Evolutionary conservation across 768 basidiomycete genomes (phyloP).

Genomic region (Mycena kentingensis): DNA sequence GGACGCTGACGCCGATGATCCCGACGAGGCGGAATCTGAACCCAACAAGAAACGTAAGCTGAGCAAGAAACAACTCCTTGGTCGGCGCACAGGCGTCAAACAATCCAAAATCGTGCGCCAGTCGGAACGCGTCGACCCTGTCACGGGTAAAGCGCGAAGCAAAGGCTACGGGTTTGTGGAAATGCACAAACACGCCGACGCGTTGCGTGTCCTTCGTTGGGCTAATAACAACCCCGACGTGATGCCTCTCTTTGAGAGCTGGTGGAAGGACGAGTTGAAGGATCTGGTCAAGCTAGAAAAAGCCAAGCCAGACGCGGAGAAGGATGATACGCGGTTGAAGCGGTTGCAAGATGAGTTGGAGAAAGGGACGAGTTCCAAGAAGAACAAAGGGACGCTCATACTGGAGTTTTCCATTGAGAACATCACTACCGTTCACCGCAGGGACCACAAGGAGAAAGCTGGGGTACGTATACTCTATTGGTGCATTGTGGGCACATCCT

Average conservation of each 20-base stretch:
- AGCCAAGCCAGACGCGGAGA: slow-evolving; percentile 51
- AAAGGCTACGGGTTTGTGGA: slow-evolving; percentile 97
- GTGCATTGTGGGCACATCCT: slow-evolving; percentile 1
- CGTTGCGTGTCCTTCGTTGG: slow-evolving; percentile 89
- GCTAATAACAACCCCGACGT: slow-evolving; percentile 85
- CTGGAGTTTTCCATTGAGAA: slow-evolving; percentile 99
- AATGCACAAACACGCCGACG: slow-evolving; percentile 84
- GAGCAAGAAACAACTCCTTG: slow-evolving; percentile 27
- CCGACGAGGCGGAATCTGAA: slow-evolving; percentile 30
- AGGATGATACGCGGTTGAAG: slow-evolving; percentile 57
- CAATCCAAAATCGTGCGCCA: slow-evolving; percentile 94
- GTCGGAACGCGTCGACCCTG: slow-evolving; percentile 82
- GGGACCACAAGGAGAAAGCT: slow-evolving; percentile 50
- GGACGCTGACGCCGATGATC: slow-evolving; percentile 23
- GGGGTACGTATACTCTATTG: slow-evolving; percentile 25
- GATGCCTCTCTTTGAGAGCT: slow-evolving; percentile 63
- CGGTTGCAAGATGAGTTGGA: slow-evolving; percentile 53
- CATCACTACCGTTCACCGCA: slow-evolving; percentile 80
- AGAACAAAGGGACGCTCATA: slow-evolving; percentile 58
- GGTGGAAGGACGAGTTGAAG: slow-evolving; percentile 84
- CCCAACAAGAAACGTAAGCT: slow-evolving; percentile 27
- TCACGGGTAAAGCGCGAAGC: slow-evolving; percentile 84
- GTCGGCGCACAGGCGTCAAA: slow-evolving; percentile 55
- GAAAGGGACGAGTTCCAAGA: slow-evolving; percentile 38
- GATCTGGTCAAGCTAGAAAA: slow-evolving; percentile 54